Percentiles rank a stretch among this genome's conserved stretches.
phyloP scores from a whole-genome alignment of 768 basidiomycete species.

The Multifurca ochricompacta region DNA sequence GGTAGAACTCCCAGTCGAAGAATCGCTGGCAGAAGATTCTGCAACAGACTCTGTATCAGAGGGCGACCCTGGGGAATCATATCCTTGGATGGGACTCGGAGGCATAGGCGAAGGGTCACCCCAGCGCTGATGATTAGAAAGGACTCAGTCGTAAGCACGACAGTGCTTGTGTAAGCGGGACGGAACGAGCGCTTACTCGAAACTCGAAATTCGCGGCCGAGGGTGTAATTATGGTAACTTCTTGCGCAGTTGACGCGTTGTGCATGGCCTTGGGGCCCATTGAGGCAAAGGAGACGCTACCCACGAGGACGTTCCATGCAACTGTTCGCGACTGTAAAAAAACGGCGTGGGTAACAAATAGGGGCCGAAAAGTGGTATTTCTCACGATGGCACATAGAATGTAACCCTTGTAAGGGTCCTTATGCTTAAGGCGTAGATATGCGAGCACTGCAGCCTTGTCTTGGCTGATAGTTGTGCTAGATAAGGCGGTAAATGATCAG shows the following conservation, averaged over 20 bases:
- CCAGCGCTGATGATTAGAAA: constrained; percentile 57
- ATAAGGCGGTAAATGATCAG: not conserved
- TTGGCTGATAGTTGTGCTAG: constrained; percentile 63
- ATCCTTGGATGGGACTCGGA: constrained; percentile 28
- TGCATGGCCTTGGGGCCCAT: constrained; percentile 70
- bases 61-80: constrained; percentile 1
- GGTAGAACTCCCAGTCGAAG: not conserved
- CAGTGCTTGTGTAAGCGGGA: constrained; percentile 45
- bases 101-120: constrained; percentile 60
- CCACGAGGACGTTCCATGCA: constrained; percentile 65
- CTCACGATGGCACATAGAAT: constrained; percentile 67
- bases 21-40: constrained; percentile 3
- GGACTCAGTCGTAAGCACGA: constrained; percentile 5
- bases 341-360: not conserved
- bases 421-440: constrained; percentile 73
- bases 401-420: constrained; percentile 70
- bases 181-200: constrained; percentile 31
- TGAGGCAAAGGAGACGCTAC: constrained; percentile 71
- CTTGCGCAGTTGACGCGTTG: constrained; percentile 76
- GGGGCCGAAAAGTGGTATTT: constrained; percentile 11
- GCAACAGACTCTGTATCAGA: not conserved
- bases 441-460: constrained; percentile 77
- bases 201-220: constrained; percentile 33
- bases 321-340: constrained; percentile 48
- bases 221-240: constrained; percentile 68